Base-by-base conservation (phyloP, 768 basidiomycete species). In the Hericium coralloides region DNA sequence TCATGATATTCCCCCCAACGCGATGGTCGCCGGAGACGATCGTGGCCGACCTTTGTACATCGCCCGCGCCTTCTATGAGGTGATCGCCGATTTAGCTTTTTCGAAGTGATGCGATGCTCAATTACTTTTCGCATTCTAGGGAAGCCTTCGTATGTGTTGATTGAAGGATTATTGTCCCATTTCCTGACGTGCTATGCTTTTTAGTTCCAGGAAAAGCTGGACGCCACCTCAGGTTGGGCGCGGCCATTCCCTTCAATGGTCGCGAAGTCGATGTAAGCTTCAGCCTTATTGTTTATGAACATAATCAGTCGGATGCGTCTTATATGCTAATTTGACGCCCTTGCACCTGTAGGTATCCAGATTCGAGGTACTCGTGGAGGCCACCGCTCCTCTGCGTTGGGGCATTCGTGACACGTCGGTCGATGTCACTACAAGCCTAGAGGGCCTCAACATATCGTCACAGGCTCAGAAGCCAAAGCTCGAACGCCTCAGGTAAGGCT, bases 141-240 rank as follows among this genome's bases (percentile, higher is more conserved):
- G 60, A 4, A 45, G 52, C 22, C 43, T 61, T 45, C 57, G 60
- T 61, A 26, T 56, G 60, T 61, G 6, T 7, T 43, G 7, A 10
- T 8, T 43, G 41, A 43, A 12, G 15, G 8, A 31, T 31, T 31
- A 31, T 31, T 9, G 10, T 1, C 10, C 7, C 0, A 31, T 31
- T 31, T 6, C 31, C 31, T 31, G 15, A 43, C 15, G 1, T 14
- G 8, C 8, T 17, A 9, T 31, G 10, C 8, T 8, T 31, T 31
- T 1, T 9, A 73, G 73, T 74, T 37, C 60, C 74, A 15, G 72
- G 72, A 7, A 73, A 69, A 60, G 69, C 71, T 53, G 64, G 67
- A 4, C 56, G 62, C 22, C 69, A 73, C 23, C 39, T 56, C 22
- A 65, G 64, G 12, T 2, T 63, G 20, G 72, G 72, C 20, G 72